Evolutionary conservation across 176 grass and related monocot genomes (phyloP).

Genomic region (Secale cereale): DNA sequence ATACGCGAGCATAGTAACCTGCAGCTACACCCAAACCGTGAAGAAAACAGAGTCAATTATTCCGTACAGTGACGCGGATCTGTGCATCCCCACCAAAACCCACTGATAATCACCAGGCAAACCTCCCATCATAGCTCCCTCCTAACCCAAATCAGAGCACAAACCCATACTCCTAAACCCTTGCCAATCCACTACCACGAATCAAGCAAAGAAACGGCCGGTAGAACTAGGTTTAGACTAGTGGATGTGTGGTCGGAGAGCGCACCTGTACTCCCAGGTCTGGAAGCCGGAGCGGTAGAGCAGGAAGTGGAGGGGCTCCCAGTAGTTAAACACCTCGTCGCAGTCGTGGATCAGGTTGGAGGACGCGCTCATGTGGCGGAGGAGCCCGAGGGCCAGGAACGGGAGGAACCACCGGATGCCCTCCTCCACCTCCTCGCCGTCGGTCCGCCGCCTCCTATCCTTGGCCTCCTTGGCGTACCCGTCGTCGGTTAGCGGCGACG

Average conservation of each 20-base stretch:
- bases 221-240: constrained; percentile 20
- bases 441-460: constrained; percentile 29
- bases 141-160: neutral
- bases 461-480: constrained; percentile 78
- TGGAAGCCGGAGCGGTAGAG: constrained; percentile 96
- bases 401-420: constrained; percentile 80
- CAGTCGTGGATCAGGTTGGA: constrained; percentile 99
- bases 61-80: neutral
- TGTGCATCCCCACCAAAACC: neutral
- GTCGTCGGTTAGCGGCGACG: constrained; percentile 39
- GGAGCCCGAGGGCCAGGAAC: constrained; percentile 60
- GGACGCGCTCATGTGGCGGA: constrained; percentile 92
- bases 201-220: neutral
- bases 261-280: constrained; percentile 96
- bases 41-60: neutral
- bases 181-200: neutral
- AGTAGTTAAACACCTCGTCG: constrained; percentile 99
- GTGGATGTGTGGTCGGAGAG: neutral
- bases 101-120: neutral
- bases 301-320: constrained; percentile 96
- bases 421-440: constrained; percentile 36
- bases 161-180: neutral
- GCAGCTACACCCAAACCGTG: neutral
- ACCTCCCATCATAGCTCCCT: neutral
- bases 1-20: neutral